A percentile compares a stretch with the other conserved stretches of the same genome.
These are phyloP conservation scores for Lecanoromycetidae sp. DNA, from an alignment of 2,329 filamentous ascomycete species.

Conservation along the genomic window DNA sequence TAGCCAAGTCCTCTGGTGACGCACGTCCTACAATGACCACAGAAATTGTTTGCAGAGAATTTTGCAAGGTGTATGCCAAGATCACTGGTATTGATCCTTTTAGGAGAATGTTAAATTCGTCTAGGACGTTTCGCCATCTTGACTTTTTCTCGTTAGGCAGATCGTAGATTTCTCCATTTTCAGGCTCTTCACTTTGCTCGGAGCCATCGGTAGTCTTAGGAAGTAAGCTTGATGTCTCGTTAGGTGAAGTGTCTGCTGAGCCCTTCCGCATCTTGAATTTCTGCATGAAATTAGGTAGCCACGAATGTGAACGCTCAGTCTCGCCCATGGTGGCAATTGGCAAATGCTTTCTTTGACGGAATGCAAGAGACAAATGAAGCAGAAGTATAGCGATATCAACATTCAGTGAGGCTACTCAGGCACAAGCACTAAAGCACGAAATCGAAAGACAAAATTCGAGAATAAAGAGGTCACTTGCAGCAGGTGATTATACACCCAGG, in stretches of 20 bases:
- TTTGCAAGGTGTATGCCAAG: slow-evolving; percentile 73
- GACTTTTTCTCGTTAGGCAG: slow-evolving; percentile 24
- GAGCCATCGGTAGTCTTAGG: slow-evolving; percentile 10
- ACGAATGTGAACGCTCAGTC: slow-evolving; percentile 22
- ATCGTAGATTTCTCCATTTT: slow-evolving; percentile 29
- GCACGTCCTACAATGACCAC: slow-evolving; percentile 70
- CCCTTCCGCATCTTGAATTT: slow-evolving; percentile 2
- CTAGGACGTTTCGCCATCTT: slow-evolving; percentile 30
- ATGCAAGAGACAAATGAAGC: too few species aligned
- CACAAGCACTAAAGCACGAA: too few species aligned
- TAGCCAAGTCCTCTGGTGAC: slow-evolving; percentile 67
- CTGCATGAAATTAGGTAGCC: slow-evolving; percentile 14
- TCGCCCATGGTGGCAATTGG: slow-evolving; percentile 8
- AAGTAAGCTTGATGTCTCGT: slow-evolving; percentile 15
- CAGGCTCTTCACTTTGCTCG: slow-evolving; percentile 1
- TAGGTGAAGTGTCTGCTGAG: not conserved
- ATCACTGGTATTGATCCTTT: slow-evolving; percentile 66
- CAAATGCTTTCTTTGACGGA: too few species aligned
- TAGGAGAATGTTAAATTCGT: slow-evolving; percentile 56
- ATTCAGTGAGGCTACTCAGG: too few species aligned
- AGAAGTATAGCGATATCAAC: too few species aligned
- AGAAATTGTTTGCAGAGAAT: slow-evolving; percentile 70
- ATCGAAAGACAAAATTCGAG: too few species aligned
- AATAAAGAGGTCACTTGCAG: too few species aligned
- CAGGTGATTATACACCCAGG: too few species aligned